Conservation (phyloP, 2,329 filamentous ascomycete species). For the Endoconidiophora polonica region DNA sequence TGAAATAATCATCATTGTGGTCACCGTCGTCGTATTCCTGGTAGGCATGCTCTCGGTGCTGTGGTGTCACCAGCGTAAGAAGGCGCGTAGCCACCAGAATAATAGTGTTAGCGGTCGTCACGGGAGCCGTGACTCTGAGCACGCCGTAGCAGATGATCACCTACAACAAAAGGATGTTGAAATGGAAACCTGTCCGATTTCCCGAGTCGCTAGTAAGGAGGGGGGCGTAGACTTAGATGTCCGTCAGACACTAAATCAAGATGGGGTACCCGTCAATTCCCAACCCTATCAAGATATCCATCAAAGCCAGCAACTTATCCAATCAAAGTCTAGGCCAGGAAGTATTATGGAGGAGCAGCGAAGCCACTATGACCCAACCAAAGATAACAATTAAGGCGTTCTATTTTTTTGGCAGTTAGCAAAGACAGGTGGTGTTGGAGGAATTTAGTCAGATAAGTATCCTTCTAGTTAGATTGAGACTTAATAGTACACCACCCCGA, state of each 20-base stretch:
- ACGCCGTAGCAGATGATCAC: background rate
- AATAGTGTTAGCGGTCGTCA: background rate
- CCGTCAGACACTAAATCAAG: background rate
- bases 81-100: background rate
- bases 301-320: no score
- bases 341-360: constrained; percentile 8
- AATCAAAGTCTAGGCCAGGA: background rate
- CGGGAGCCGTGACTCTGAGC: background rate
- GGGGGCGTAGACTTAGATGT: background rate
- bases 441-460: no score
- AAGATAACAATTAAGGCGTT: constrained; percentile 1
- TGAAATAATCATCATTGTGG: constrained; percentile 13
- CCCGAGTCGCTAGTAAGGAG: constrained; percentile 5
- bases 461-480: no score
- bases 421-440: no score
- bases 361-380: constrained; percentile 10
- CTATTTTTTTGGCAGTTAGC: background rate
- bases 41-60: constrained; percentile 10
- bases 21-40: constrained; percentile 9
- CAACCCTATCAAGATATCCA: background rate
- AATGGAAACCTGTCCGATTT: background rate
- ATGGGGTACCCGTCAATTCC: background rate
- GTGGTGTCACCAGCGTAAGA: constrained; percentile 11
- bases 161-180: constrained; percentile 4
- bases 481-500: no score